phyloP scores from a whole-genome alignment of 176 grass and related monocot genomes.

The Bothriochloa decipiens region DNA sequence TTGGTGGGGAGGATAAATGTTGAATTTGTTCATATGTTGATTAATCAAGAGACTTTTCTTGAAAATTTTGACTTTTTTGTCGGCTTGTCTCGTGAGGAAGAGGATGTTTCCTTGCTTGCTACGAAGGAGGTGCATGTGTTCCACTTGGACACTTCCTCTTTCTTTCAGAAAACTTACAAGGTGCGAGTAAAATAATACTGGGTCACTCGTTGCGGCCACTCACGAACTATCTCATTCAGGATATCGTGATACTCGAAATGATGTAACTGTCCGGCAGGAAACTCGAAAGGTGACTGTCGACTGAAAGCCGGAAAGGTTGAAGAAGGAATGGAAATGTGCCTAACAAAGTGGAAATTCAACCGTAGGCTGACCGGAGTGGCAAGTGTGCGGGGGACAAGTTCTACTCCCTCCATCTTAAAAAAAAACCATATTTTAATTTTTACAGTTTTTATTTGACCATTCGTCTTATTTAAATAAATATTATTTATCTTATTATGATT shows the following conservation, averaged over 20 bases:
- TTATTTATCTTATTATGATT: no score
- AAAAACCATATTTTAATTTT: no score
- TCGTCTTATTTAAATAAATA: no score
- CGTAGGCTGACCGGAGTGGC: background rate
- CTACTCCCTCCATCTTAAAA: no score
- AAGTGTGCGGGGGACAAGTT: conserved; percentile 33
- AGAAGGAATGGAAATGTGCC: conserved; percentile 21
- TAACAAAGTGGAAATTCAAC: conserved; percentile 30
- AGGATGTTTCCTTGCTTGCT: background rate
- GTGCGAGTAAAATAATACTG: background rate
- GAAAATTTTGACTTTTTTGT: background rate
- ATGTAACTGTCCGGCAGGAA: background rate
- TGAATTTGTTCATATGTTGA: conserved; percentile 28
- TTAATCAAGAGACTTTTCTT: background rate
- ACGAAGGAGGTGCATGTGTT: conserved; percentile 26
- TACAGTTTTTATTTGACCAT: no score
- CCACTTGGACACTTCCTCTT: conserved; percentile 21
- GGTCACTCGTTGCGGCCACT: background rate
- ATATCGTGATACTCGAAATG: background rate
- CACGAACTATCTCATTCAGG: background rate
- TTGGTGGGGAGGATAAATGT: background rate
- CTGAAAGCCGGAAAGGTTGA: background rate
- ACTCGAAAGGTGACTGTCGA: background rate
- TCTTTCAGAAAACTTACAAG: background rate
- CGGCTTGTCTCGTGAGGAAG: background rate